These are phyloP conservation scores for Aureobasidium melanogenum DNA, from an alignment of 2,329 filamentous ascomycete genomes.

Conservation along the genomic window DNA sequence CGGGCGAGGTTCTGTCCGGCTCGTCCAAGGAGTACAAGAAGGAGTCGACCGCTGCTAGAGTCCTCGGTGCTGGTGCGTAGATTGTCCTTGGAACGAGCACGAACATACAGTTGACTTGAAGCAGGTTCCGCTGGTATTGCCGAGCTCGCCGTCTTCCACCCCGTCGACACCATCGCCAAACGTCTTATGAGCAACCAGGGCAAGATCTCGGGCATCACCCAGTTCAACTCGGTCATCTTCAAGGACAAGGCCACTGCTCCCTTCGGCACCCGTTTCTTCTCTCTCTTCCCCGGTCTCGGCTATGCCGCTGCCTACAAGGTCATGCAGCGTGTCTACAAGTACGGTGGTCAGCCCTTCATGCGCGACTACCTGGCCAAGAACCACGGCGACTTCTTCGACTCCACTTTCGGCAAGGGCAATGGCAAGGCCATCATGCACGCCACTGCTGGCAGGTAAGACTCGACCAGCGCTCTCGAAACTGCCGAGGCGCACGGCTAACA, in stretches of 20 bases:
- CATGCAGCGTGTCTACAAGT: slow-evolving; percentile 95
- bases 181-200: slow-evolving; percentile 97
- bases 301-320: slow-evolving; percentile 99
- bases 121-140: slow-evolving; percentile 85
- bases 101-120: slow-evolving; percentile 8
- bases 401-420: slow-evolving; percentile 87
- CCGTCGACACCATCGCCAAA: slow-evolving; percentile 96
- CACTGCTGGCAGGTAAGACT: slow-evolving; percentile 70
- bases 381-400: slow-evolving; percentile 76
- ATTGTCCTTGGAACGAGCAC: neutral
- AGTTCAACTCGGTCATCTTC: slow-evolving; percentile 90
- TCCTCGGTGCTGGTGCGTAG: slow-evolving; percentile 76
- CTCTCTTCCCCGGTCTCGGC: slow-evolving; percentile 90
- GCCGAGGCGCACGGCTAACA: neutral
- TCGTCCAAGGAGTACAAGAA: slow-evolving; percentile 58
- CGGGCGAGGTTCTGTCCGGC: slow-evolving; percentile 4
- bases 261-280: slow-evolving; percentile 72
- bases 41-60: slow-evolving; percentile 80
- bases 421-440: slow-evolving; percentile 98
- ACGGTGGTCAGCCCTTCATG: slow-evolving; percentile 91
- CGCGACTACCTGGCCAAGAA: slow-evolving; percentile 78
- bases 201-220: slow-evolving; percentile 51
- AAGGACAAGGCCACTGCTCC: slow-evolving; percentile 72
- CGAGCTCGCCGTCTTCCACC: slow-evolving; percentile 87
- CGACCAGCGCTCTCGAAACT: neutral